Percentiles rank a stretch among this genome's conserved stretches.
phyloP scores from a whole-genome alignment of 2,329 filamentous ascomycete species.

The Cytospora piceicola region DNA sequence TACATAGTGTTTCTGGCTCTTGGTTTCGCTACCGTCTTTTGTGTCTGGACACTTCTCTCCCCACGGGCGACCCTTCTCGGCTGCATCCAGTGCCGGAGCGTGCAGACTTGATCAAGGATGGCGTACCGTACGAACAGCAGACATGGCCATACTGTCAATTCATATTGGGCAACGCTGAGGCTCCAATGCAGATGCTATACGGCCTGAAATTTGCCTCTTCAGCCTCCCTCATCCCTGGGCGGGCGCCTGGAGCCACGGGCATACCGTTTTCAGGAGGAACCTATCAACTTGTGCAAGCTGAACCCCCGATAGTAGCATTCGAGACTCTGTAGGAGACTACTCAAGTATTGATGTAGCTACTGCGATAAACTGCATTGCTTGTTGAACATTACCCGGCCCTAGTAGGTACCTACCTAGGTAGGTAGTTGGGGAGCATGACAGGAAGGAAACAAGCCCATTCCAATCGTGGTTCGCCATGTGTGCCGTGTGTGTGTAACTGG shows the following conservation, averaged over 20 bases:
- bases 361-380: background rate
- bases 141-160: background rate
- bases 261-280: background rate
- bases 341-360: background rate
- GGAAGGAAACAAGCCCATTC: background rate
- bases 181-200: background rate
- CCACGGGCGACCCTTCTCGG: background rate
- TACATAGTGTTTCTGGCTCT: background rate
- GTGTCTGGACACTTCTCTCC: background rate
- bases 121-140: background rate
- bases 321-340: background rate
- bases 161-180: background rate
- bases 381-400: background rate
- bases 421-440: background rate
- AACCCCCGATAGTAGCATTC: conserved; percentile 3
- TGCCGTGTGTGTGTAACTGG: background rate
- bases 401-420: no score
- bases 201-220: conserved; percentile 2
- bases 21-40: background rate
- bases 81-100: background rate
- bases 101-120: background rate
- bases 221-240: background rate
- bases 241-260: background rate
- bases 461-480: background rate
- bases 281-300: background rate